Evolutionary conservation across 2,329 filamentous ascomycete genomes (phyloP), one percentile per base, ranked within the genome.

Genomic region (Sarocladiaceae sp.): DNA sequence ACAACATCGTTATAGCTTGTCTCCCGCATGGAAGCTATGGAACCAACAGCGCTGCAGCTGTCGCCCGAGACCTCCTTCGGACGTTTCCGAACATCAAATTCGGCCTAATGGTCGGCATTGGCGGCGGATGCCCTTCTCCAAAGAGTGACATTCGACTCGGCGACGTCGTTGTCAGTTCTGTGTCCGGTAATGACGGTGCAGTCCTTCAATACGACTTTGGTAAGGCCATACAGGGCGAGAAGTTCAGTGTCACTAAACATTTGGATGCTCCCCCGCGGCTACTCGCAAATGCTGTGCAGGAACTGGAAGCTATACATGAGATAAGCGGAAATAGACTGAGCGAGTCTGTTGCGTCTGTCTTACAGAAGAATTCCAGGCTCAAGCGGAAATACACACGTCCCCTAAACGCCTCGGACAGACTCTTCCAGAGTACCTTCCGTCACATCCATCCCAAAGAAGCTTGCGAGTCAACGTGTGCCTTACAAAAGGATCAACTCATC

Each of bases 1-100:
- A 72, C 48, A 67, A 72, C 31, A 56, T 71, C 6, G 69, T 69
- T 8, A 63, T 73, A 13, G 58, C 60, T 4, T 55, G 52, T 3
- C 42, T 67, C 2, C 63, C 66, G 0, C 53, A 58, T 5, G 64
- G 58, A 12, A 50, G 58, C 6, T 65, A 65, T 28, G 66, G 66
- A 1, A 60, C 55, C 3, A 52, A 8, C 2, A 52, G 56, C n/a
- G 64, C 66, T 0, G 61, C 64, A 1, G 56, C 12, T 7, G 64
- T 64, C 2, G 66, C 59, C 1, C 54, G 37, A 8, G 54, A 62
- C 36, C 63, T 69, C 58, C 39, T 62, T 0, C 57, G 50, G 3
- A 67, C 56, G 49, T 70, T 67, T 36, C 58, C 60, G 0, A 59
- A 63, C 2, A 35, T 71, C 7, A 49, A 58, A 10, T 54, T 68